Base-by-base conservation (phyloP, 352 stramenopile species). In the Blastocystis sp. region DNA sequence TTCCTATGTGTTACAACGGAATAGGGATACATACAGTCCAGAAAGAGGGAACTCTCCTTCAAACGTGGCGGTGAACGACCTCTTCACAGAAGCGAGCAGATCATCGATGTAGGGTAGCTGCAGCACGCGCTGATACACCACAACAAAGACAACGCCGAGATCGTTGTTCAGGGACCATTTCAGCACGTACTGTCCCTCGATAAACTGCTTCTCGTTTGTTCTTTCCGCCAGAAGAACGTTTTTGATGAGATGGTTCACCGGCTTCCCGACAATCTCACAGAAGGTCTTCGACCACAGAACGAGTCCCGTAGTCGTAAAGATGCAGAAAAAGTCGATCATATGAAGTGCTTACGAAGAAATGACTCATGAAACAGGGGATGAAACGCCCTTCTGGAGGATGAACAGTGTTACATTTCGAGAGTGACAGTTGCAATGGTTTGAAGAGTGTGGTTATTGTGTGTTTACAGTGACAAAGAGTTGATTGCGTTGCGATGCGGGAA, bases 161-260 rank as follows among this genome's bases (percentile, higher is more conserved):
- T 96, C 95, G 91, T 97, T 97, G 90, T 95, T 93, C 64, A 96
- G 95, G 54, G 91, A 91, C 93, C 94, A 97, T 79, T 96, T 94
- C 92, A 96, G 93, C 52, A 91, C 92, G 91, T 97, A 96, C 42
- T 91, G 90, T 89, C 94, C 93, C 76, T 92, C 91, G 62, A 94
- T 92, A 90, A 95, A 95, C 84, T 93, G 93, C 89, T 93, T 93
- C 89, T 94, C 93, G 57, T 93, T 93, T 11, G 93, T 90, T 79
- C 94, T 92, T 89, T 97, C 93, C 89, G 95, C 94, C 89, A 96
- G 93, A 59, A 97, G 92, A 82, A 96, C 93, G 84, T 92, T 93
- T 88, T 92, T 93, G 87, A 97, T 94, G 45, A 97, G 91, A 82
- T 91, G 93, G 89, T 96, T 92, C 64, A 97, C 91, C 14, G 93